Evolutionary conservation across 805 yeast genomes (phyloP), one percentile per base, ranked within the genome.

Genomic region (Wickerhamomyces ciferrii): DNA sequence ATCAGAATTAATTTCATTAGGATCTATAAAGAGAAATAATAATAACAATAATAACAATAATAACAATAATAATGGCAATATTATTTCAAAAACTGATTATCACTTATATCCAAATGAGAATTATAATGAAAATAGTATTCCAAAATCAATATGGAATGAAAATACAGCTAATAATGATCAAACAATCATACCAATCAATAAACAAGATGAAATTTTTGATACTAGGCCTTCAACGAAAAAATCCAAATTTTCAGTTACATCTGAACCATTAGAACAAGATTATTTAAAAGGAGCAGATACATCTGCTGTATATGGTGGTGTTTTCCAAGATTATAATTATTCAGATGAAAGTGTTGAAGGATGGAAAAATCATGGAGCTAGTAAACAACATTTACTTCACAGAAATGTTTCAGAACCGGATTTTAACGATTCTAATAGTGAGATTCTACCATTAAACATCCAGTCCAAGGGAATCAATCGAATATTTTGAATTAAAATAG

Each of bases 251-350:
- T 50, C 54, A 3, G 43, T 49, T n/a, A 29, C 37, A 14, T 46
- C 53, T 2, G 53, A 43, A 10, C 43, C 43, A 2, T 35, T 48
- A 14, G 38, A 48, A 5, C 24, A 42, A 11, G 44, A 42, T 42
- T n/a, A 29, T 5, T 36, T 8, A 19, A 23, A 35, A 20, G 39
- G 23, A 8, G 45, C 39, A 18, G 46, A 36, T 13, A 38, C 45
- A 10, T 42, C 49, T 21, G 46, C 45, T 9, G 39, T 43, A 1
- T 52, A 58, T 23, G 54, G 46, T 17, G 62, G 53, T 29, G 50
- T 60, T 17, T 51, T 60, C 19, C 55, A 53, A 42, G 53, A 45
- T 17, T 59, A 59, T 41, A 36, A 44, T 20, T 49, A 53, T 42
- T 51, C 53, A 6, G 57, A 49, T 19, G 60, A 52, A 11, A 51